phyloP scores from a whole-genome alignment of 2,329 filamentous ascomycete species.

The Hypoxylon rubiginosum region DNA sequence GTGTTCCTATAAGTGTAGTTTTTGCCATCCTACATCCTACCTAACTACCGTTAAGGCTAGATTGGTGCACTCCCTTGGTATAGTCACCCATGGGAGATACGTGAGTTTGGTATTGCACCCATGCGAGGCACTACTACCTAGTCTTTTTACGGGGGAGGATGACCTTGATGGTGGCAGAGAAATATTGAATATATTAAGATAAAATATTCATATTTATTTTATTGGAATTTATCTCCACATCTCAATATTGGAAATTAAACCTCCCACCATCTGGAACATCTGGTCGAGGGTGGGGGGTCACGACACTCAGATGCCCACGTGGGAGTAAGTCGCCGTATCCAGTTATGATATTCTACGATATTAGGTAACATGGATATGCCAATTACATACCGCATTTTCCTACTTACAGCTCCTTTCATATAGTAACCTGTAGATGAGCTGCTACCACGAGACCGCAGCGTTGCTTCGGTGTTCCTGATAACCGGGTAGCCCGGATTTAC shows the following conservation, averaged over 20 bases:
- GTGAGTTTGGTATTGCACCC: constrained; percentile 1
- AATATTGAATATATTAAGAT: constrained; percentile 7
- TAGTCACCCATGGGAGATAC: neutral
- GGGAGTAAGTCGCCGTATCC: constrained; percentile 15
- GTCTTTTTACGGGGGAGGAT: constrained; percentile 19
- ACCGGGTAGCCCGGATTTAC: neutral
- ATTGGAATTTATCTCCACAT: constrained; percentile 27
- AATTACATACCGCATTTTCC: no score
- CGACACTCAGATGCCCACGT: constrained; percentile 21
- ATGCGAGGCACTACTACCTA: constrained; percentile 14
- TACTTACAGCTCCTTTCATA: neutral
- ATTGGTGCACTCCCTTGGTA: neutral
- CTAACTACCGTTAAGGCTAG: constrained; percentile 4
- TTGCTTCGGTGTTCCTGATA: neutral
- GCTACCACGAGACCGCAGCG: constrained; percentile 17
- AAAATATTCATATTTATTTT: constrained; percentile 11
- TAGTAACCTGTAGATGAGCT: neutral
- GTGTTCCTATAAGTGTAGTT: neutral
- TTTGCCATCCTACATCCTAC: neutral
- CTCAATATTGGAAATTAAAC: constrained; percentile 4
- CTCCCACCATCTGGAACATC: neutral
- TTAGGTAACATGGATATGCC: no score
- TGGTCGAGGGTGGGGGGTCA: constrained; percentile 6
- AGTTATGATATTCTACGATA: neutral
- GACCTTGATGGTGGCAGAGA: neutral